Conservation (phyloP, 352 stramenopile genomes). For the Globisporangium acanthophoron region DNA sequence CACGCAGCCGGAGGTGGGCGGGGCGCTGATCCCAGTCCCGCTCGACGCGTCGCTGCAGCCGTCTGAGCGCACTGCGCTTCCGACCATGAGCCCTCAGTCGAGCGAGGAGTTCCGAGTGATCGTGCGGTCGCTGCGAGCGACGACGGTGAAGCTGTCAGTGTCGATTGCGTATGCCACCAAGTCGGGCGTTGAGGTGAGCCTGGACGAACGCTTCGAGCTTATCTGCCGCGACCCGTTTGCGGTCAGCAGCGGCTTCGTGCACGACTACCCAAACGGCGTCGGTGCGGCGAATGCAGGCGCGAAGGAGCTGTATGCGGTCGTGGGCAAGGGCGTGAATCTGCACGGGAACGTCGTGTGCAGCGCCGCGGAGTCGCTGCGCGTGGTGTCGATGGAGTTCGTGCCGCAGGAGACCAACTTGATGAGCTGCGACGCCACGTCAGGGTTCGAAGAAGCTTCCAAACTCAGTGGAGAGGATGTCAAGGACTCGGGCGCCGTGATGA, state of each 20-base stretch:
- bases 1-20: slow-evolving; percentile 22
- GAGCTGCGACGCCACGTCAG: slow-evolving; percentile 27
- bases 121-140: slow-evolving; percentile 45
- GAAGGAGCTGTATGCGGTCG: slow-evolving; percentile 47
- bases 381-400: slow-evolving; percentile 56
- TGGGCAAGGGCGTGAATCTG: slow-evolving; percentile 60
- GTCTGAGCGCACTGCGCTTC: slow-evolving; percentile 31
- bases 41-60: slow-evolving; percentile 49
- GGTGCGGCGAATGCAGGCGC: slow-evolving; percentile 19
- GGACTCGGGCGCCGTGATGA: slow-evolving; percentile 28
- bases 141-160: slow-evolving; percentile 32
- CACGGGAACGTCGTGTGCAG: slow-evolving; percentile 48
- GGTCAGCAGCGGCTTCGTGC: slow-evolving; percentile 45
- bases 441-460: slow-evolving; percentile 25
- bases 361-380: slow-evolving; percentile 40
- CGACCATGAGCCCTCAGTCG: slow-evolving; percentile 32
- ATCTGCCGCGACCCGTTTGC: slow-evolving; percentile 55
- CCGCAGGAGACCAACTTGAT: slow-evolving; percentile 27
- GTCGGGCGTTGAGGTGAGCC: slow-evolving; percentile 47
- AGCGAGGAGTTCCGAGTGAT: slow-evolving; percentile 48
- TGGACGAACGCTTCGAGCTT: slow-evolving; percentile 66
- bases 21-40: slow-evolving; percentile 33
- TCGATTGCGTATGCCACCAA: slow-evolving; percentile 67
- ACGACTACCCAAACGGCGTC: slow-evolving; percentile 57
- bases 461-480: slow-evolving; percentile 3